A percentile compares a stretch with the other conserved stretches of the same genome.
Conservation (phyloP, 306 rosid species). For the Sicyos baderoa region DNA sequence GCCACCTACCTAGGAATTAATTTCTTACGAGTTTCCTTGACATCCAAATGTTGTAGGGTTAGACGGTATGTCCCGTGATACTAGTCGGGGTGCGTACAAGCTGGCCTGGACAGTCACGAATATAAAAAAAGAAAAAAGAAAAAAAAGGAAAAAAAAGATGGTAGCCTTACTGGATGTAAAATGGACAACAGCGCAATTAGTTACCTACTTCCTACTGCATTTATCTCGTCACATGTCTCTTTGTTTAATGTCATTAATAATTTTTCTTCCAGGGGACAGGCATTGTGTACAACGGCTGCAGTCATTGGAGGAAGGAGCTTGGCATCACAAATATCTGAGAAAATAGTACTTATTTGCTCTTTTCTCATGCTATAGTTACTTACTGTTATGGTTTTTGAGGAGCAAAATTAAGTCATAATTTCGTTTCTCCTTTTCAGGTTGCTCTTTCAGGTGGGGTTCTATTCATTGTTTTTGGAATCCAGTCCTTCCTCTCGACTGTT, state of each 20-base stretch:
- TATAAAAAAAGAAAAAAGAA: too few species aligned
- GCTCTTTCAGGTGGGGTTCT: conserved; percentile 80
- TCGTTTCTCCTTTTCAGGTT: conserved; percentile 44
- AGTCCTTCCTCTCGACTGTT: conserved; percentile 66
- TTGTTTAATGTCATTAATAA: conserved; percentile 10
- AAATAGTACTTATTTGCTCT: conserved; percentile 39
- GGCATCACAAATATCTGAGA: conserved; percentile 92
- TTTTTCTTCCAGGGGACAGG: conserved; percentile 57
- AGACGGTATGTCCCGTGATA: too few species aligned
- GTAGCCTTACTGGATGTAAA: neutral
- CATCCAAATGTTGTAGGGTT: too few species aligned
- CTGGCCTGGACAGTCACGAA: too few species aligned
- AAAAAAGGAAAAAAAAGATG: too few species aligned
- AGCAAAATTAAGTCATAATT: neutral
- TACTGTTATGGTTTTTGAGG: neutral
- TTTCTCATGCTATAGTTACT: neutral
- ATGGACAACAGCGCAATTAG: neutral
- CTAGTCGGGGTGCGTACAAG: too few species aligned
- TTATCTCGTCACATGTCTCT: neutral
- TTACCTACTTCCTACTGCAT: neutral
- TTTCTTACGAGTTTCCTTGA: too few species aligned
- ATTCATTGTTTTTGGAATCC: conserved; percentile 77
- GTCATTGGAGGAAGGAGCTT: conserved; percentile 88
- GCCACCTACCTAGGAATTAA: too few species aligned
- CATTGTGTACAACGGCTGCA: conserved; percentile 82